A percentile compares a stretch with the other conserved stretches of the same genome.
Conservation (phyloP, 495 filamentous ascomycete genomes). For the Lophiostoma macrostomum region DNA sequence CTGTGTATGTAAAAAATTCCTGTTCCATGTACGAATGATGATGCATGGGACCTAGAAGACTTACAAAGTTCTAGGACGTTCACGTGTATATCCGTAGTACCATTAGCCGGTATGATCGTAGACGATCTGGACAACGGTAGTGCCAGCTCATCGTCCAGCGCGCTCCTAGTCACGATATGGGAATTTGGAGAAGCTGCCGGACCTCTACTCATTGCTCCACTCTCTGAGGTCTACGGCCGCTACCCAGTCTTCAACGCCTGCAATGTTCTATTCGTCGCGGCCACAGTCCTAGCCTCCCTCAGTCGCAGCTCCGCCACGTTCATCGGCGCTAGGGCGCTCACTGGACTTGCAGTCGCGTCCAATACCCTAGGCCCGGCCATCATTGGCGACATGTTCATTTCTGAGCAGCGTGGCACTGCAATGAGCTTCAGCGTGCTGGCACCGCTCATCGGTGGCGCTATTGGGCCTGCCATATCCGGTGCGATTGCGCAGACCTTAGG, state of each 20-base stretch:
- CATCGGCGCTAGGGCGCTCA: conserved; percentile 50
- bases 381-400: conserved; percentile 55
- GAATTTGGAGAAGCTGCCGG: conserved; percentile 51
- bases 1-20: conserved; percentile 51
- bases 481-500: conserved; percentile 20
- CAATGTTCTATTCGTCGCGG: conserved; percentile 51
- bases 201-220: conserved; percentile 57
- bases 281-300: conserved; percentile 46
- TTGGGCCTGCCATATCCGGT: conserved; percentile 22
- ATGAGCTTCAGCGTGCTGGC: conserved; percentile 57
- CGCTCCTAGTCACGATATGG: conserved; percentile 59
- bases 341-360: conserved; percentile 50
- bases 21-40: too few relatives aligned
- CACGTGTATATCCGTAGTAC: conserved; percentile 56
- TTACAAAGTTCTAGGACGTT: conserved; percentile 47
- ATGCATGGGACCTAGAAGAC: too few relatives aligned
- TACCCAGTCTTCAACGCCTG: conserved; percentile 52
- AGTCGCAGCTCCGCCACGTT: conserved; percentile 44
- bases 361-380: conserved; percentile 59
- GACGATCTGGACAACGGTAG: conserved; percentile 43
- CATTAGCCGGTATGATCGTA: conserved; percentile 51
- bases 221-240: conserved; percentile 57
- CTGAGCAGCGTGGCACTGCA: conserved; percentile 51
- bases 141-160: conserved; percentile 36
- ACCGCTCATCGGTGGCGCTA: conserved; percentile 51